A percentile compares a stretch with the other conserved stretches of the same genome.
phyloP scores from a whole-genome alignment of 2,329 filamentous ascomycete genomes.

The Alternaria novae-zelandiae region DNA sequence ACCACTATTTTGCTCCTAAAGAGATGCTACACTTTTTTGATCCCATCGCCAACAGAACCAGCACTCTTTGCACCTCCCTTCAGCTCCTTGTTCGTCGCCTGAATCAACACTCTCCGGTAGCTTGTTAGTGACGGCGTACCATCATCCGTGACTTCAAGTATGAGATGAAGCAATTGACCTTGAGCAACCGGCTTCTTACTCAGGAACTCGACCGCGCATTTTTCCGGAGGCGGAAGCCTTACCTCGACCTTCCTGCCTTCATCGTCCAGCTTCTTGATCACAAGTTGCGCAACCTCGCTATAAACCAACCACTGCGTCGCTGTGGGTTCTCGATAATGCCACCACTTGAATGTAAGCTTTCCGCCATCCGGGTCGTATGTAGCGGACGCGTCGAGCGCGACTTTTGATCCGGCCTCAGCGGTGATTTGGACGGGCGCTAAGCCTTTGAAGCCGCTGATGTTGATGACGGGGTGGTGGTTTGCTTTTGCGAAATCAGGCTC shows the following conservation, averaged over 20 bases:
- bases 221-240: constrained; percentile 52
- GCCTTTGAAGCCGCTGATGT: constrained; percentile 52
- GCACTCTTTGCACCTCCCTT: constrained; percentile 22
- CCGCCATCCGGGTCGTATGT: constrained; percentile 57
- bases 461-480: constrained; percentile 58
- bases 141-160: constrained; percentile 57
- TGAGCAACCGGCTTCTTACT: constrained; percentile 46
- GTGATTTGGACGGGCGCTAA: constrained; percentile 49
- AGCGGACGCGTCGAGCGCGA: constrained; percentile 54
- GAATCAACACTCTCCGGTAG: constrained; percentile 55
- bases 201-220: constrained; percentile 48
- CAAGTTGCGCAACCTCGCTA: constrained; percentile 50
- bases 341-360: constrained; percentile 57
- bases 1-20: not conserved
- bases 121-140: constrained; percentile 55
- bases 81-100: constrained; percentile 41
- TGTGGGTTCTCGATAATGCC: constrained; percentile 55
- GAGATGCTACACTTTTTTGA: not conserved
- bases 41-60: not conserved
- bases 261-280: constrained; percentile 37
- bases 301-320: constrained; percentile 54
- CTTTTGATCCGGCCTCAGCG: constrained; percentile 49
- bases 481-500: constrained; percentile 41
- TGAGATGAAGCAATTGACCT: constrained; percentile 57
- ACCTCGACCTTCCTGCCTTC: constrained; percentile 45